Evolutionary conservation across 192 early-diverging fungal genomes (phyloP).

Genomic region (Dissophora globulifera): DNA sequence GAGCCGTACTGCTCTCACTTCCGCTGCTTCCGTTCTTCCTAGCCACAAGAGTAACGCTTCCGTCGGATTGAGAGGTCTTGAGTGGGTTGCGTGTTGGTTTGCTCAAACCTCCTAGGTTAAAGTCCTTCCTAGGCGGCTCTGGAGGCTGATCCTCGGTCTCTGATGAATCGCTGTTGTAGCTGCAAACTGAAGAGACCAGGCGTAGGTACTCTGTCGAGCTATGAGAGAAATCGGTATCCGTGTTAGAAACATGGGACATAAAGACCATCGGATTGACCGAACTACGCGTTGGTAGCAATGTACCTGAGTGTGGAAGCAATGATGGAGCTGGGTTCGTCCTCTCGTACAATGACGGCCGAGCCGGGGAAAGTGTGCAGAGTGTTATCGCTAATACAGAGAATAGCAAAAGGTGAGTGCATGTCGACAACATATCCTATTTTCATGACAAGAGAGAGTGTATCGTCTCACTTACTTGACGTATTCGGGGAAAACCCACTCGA

Average conservation of each 20-base stretch:
- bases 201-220: slow-evolving; percentile 61
- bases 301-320: slow-evolving; percentile 87
- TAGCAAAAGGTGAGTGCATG: no score
- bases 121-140: slow-evolving; percentile 29
- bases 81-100: slow-evolving; percentile 2
- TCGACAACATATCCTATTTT: no score
- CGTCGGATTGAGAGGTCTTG: slow-evolving; percentile 24
- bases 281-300: no score
- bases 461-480: slow-evolving; percentile 55
- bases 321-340: slow-evolving; percentile 91
- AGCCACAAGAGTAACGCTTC: slow-evolving; percentile 25
- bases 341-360: slow-evolving; percentile 83
- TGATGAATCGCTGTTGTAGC: slow-evolving; percentile 5
- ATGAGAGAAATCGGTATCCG: not conserved
- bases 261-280: no score
- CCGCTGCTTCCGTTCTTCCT: slow-evolving; percentile 35
- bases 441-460: no score
- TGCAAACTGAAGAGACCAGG: slow-evolving; percentile 28
- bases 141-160: slow-evolving; percentile 21
- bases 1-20: slow-evolving; percentile 29
- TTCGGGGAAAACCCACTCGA: slow-evolving; percentile 64
- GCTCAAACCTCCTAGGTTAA: not conserved
- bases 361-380: slow-evolving; percentile 80
- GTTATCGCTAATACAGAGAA: no score
- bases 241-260: not conserved